Conservation (phyloP, 2,329 filamentous ascomycete genomes). For the Fusarium tuaranense region DNA sequence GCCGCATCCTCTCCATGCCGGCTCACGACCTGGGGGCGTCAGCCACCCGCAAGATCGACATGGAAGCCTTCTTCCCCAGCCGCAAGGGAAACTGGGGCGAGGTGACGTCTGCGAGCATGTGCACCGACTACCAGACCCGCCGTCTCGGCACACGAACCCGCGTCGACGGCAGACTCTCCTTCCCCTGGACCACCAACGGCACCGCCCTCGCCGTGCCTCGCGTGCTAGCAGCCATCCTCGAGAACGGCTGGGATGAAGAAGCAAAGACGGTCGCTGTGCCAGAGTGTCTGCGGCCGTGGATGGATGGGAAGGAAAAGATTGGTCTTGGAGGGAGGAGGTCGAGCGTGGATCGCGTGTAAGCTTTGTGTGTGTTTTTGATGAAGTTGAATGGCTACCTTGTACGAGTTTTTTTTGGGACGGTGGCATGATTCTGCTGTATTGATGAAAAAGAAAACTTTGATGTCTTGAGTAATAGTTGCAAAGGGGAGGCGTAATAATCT, state of each 20-base stretch:
- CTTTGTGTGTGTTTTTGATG: not conserved
- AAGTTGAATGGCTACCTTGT: slow-evolving; percentile 19
- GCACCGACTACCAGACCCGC: slow-evolving; percentile 93
- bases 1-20: slow-evolving; percentile 94
- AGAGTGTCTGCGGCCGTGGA: slow-evolving; percentile 82
- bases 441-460: slow-evolving; percentile 16
- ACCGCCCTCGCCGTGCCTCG: slow-evolving; percentile 93
- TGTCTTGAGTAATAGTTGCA: slow-evolving; percentile 31
- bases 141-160: slow-evolving; percentile 82
- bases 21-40: slow-evolving; percentile 88
- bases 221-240: slow-evolving; percentile 87
- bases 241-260: slow-evolving; percentile 87
- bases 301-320: slow-evolving; percentile 81
- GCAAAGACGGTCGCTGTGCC: slow-evolving; percentile 78
- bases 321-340: slow-evolving; percentile 50
- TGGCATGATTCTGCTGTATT: slow-evolving; percentile 12
- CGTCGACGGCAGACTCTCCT: slow-evolving; percentile 68
- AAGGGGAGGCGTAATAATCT: slow-evolving; percentile 14
- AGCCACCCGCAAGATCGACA: slow-evolving; percentile 88
- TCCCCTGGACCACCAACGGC: slow-evolving; percentile 92
- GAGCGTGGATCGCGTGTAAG: slow-evolving; percentile 46
- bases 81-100: slow-evolving; percentile 84
- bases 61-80: slow-evolving; percentile 94
- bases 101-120: slow-evolving; percentile 89
- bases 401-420: slow-evolving; percentile 26